Percentiles rank a stretch among this genome's conserved stretches.
Conservation (phyloP, 2,329 filamentous ascomycete genomes). For the Hypoxylon sp. region DNA sequence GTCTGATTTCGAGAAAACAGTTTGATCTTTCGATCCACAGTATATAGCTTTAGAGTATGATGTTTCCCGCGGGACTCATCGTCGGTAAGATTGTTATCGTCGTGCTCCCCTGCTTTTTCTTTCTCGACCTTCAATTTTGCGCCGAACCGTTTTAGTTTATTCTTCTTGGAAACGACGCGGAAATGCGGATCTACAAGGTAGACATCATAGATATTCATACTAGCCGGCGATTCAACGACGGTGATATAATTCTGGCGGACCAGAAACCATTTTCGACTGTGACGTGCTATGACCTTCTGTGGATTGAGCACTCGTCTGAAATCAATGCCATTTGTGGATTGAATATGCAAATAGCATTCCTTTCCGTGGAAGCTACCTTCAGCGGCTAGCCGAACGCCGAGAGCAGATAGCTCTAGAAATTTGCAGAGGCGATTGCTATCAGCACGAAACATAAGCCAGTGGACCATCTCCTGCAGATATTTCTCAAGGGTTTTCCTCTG, state of each 20-base stretch:
- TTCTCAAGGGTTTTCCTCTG: constrained; percentile 89
- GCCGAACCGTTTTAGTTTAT: constrained; percentile 66
- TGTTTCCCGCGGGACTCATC: constrained; percentile 65
- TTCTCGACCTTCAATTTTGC: constrained; percentile 76
- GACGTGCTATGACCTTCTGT: constrained; percentile 82
- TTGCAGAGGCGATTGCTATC: constrained; percentile 97
- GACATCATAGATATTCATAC: constrained; percentile 98
- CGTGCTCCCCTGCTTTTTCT: constrained; percentile 57
- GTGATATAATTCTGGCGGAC: constrained; percentile 98
- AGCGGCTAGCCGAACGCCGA: constrained; percentile 92
- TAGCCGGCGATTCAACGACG: constrained; percentile 97
- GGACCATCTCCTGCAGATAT: constrained; percentile 93
- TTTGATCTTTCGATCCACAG: constrained; percentile 92
- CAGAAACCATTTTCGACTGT: constrained; percentile 96
- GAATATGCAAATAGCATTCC: constrained; percentile 93
- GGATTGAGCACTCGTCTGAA: constrained; percentile 86
- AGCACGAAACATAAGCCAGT: constrained; percentile 95
- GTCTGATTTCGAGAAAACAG: constrained; percentile 92
- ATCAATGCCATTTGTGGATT: constrained; percentile 90
- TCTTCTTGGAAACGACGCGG: constrained; percentile 80
- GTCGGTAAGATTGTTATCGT: constrained; percentile 53
- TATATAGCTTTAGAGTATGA: constrained; percentile 89
- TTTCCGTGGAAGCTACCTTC: constrained; percentile 99
- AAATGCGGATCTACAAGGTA: constrained; percentile 96
- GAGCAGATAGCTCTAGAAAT: constrained; percentile 93